Conservation (phyloP, 129 eudicot species). For the Cynara cardunculus region DNA sequence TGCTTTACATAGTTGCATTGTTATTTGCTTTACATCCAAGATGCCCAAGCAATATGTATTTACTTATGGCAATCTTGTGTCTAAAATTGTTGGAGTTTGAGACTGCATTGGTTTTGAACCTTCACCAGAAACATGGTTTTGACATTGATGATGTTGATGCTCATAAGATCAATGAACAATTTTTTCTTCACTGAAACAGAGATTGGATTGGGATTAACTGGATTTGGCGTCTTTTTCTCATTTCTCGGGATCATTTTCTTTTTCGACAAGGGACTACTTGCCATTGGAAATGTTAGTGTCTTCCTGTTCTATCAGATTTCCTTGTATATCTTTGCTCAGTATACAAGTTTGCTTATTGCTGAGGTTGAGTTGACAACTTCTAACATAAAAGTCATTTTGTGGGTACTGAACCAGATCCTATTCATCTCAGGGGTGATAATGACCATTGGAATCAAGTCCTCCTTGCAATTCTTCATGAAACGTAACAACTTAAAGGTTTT, state of each 20-base stretch:
- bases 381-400: constrained; percentile 18
- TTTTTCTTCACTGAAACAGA: constrained; percentile 36
- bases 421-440: constrained; percentile 75
- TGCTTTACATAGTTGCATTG: not conserved
- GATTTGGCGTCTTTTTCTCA: constrained; percentile 63
- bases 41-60: not conserved
- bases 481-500: constrained; percentile 68
- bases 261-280: constrained; percentile 18
- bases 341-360: not conserved
- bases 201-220: constrained; percentile 64
- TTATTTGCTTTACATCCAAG: not conserved
- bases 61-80: not conserved
- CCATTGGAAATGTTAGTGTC: constrained; percentile 60
- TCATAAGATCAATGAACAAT: constrained; percentile 3
- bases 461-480: constrained; percentile 73
- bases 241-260: constrained; percentile 50
- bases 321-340: not conserved
- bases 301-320: not conserved
- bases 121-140: not conserved
- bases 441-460: constrained; percentile 77
- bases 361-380: not conserved
- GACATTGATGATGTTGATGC: not conserved
- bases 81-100: not conserved
- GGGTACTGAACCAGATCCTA: constrained; percentile 54
- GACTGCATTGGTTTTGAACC: not conserved